These are phyloP conservation scores for Knoxia roxburghii DNA, from an alignment of 257 asterid species.

Conservation along the genomic window DNA sequence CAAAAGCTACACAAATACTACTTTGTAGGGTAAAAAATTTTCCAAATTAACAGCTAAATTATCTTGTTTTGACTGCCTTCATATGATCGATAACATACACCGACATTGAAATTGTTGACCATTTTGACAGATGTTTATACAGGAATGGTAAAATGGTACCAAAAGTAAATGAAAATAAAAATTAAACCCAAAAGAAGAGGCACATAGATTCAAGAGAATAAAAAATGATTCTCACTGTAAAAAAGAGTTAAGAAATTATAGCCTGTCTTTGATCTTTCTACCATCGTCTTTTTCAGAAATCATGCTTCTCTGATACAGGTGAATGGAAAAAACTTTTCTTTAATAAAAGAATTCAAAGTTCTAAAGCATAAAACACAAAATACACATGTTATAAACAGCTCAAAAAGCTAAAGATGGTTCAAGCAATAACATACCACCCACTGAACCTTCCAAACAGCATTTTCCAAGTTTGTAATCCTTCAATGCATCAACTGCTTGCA, in stretches of 20 bases:
- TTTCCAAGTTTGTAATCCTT: slow-evolving; percentile 32
- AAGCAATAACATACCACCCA: slow-evolving; percentile 45
- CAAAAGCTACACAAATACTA: background rate
- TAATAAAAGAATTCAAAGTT: background rate
- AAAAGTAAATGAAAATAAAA: background rate
- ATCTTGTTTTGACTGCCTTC: background rate
- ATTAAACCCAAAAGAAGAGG: background rate
- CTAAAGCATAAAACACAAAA: background rate
- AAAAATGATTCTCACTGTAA: background rate
- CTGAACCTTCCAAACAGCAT: slow-evolving; percentile 54
- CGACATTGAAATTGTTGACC: background rate
- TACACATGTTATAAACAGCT: background rate
- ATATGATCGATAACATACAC: background rate
- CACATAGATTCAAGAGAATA: background rate
- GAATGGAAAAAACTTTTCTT: background rate
- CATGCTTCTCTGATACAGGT: background rate
- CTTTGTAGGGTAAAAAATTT: background rate
- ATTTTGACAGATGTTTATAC: background rate
- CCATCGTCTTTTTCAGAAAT: background rate
- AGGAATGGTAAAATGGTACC: background rate
- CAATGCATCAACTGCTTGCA: slow-evolving; percentile 44
- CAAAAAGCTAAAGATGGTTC: slow-evolving; percentile 2
- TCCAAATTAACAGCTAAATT: background rate
- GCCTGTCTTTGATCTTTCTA: background rate
- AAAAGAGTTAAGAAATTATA: background rate